Evolutionary conservation across 2,329 filamentous ascomycete species (phyloP).

Genomic region (Alternaria solani): DNA sequence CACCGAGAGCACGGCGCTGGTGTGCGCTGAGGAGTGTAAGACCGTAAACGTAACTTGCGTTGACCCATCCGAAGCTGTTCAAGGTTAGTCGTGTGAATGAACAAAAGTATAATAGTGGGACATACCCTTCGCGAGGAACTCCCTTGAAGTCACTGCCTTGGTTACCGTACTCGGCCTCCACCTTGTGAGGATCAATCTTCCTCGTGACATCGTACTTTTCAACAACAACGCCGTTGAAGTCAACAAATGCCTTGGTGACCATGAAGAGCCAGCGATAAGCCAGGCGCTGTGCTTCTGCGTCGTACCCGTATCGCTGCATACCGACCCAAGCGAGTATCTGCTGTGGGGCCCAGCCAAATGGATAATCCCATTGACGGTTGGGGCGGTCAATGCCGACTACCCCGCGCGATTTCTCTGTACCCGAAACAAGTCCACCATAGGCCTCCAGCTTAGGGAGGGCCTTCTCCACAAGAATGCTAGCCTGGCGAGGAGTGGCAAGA

Average conservation of each 20-base stretch:
- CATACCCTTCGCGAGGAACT: constrained; percentile 93
- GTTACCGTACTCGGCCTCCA: constrained; percentile 97
- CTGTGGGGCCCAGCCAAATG: constrained; percentile 97
- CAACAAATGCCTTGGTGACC: constrained; percentile 97
- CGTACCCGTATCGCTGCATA: constrained; percentile 88
- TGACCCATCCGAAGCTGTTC: constrained; percentile 94
- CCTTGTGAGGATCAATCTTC: constrained; percentile 87
- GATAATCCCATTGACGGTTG: constrained; percentile 98
- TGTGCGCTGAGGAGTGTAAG: constrained; percentile 87
- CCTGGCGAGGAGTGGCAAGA: constrained; percentile 83
- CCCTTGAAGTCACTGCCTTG: constrained; percentile 96
- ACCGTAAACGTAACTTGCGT: constrained; percentile 95
- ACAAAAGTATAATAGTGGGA: constrained; percentile 31
- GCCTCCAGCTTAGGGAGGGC: constrained; percentile 89
- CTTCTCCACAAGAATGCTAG: constrained; percentile 79
- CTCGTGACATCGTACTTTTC: constrained; percentile 98
- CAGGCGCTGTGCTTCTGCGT: constrained; percentile 85
- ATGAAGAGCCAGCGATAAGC: constrained; percentile 98
- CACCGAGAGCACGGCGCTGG: constrained; percentile 86
- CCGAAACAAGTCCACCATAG: constrained; percentile 85
- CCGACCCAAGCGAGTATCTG: constrained; percentile 98
- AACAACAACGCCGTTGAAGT: constrained; percentile 97
- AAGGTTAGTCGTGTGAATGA: constrained; percentile 31
- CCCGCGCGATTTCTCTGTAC: constrained; percentile 88
- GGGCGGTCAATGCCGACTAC: constrained; percentile 80